Base-by-base conservation (phyloP, 1,139 yeast genomes). In the Saccharomyces hybrid region DNA sequence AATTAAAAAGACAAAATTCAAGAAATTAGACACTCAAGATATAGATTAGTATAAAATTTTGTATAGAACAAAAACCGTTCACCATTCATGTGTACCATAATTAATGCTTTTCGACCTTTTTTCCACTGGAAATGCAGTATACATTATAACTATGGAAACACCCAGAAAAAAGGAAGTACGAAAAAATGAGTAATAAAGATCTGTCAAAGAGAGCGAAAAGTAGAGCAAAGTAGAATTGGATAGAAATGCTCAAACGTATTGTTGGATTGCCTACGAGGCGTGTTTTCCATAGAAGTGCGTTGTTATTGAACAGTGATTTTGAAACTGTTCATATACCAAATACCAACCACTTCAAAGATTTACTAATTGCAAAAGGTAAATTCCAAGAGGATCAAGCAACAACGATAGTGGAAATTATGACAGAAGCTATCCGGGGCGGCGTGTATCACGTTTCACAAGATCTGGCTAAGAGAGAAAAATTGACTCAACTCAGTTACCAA, bases 401-500 rank as follows among this genome's bases (percentile, higher is more conserved):
- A 60, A 82, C 89, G 0, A 88, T 95, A 0, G 87, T 91, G 5
- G 78, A 77, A 47, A 83, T 91, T 2, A 84, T 93, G 57, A 78
- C 86, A 51, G 78, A 81, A 51, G 91, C 96, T 1, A 79, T 93
- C 48, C 85, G 85, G 63, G 95, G 89, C 60, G 95, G 96, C 7
- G 83, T 90, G 23, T 78, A 79, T 47, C 82, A 87, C 53, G 83
- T 90, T 29, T 84, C 93, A 23, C 78, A 83, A 50, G 87, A 86
- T 64, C 74, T 91, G 54, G 95, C 91, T 16, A 82, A 90, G 42
- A 85, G 88, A 62, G 96, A 90, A 63, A 83, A 84, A 47, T 77
- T 91, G 50, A 82, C 89, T 20, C 84, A 93, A 58, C 81, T 91
- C 62, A 85, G 96, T 6, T 93, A 93, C 70, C 96, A 91, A 67